These are phyloP conservation scores for Nitzschia sp. DNA, from an alignment of 108 stramenopile genomes.

Conservation along the genomic window DNA sequence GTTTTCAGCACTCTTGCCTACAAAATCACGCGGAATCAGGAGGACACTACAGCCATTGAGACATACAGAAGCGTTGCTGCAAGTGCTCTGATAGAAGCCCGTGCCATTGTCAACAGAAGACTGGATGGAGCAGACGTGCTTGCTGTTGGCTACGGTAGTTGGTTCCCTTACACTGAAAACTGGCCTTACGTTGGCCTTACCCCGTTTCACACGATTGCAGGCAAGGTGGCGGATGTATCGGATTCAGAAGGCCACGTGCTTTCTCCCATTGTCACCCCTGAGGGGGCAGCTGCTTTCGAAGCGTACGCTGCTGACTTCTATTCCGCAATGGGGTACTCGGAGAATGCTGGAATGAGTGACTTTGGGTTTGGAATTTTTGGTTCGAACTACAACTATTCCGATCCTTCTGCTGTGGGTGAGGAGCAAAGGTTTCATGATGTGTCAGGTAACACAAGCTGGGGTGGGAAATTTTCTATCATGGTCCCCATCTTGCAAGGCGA, in stretches of 20 bases:
- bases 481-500: slow-evolving; percentile 3
- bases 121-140: slow-evolving; percentile 13
- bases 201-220: slow-evolving; percentile 16
- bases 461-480: slow-evolving; percentile 1
- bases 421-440: slow-evolving; percentile 15
- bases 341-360: slow-evolving; percentile 20
- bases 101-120: slow-evolving; percentile 16
- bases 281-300: slow-evolving; percentile 23
- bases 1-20: slow-evolving; percentile 14
- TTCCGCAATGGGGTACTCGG: not conserved
- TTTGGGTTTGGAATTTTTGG: slow-evolving; percentile 27
- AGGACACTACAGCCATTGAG: slow-evolving; percentile 15
- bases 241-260: not conserved
- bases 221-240: slow-evolving; percentile 11
- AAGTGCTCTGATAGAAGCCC: slow-evolving; percentile 12
- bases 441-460: slow-evolving; percentile 2
- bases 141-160: not conserved
- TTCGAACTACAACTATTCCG: not conserved
- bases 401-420: slow-evolving; percentile 8
- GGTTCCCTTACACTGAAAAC: slow-evolving; percentile 8
- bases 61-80: slow-evolving; percentile 22
- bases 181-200: slow-evolving; percentile 29
- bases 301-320: slow-evolving; percentile 6
- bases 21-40: slow-evolving; percentile 3
- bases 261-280: slow-evolving; percentile 18